Percentiles rank a stretch among this genome's conserved stretches.
phyloP scores from a whole-genome alignment of 441 rosid species.

The Omphalea diandra region DNA sequence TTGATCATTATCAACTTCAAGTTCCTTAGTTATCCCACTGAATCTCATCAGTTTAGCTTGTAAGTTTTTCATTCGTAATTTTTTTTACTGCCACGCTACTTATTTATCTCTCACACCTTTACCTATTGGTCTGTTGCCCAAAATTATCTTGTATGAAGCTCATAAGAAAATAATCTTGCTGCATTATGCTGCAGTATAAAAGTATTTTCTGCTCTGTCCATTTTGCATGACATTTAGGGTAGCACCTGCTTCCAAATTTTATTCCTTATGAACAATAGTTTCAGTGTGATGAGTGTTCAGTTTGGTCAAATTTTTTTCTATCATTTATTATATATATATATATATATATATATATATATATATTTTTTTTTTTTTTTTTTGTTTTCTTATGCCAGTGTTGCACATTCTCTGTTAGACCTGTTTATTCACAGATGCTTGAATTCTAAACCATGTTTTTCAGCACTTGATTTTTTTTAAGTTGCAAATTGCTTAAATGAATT shows the following conservation, averaged over 20 bases:
- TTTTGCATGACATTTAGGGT: not conserved
- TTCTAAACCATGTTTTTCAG: not conserved
- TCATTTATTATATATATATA: too few relatives aligned
- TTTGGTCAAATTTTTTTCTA: not conserved
- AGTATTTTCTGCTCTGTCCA: not conserved
- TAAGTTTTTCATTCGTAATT: not conserved
- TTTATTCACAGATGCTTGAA: not conserved
- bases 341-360: too few relatives aligned
- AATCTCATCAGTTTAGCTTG: not conserved
- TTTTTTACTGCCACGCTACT: not conserved
- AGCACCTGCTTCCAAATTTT: not conserved
- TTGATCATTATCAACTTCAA: not conserved
- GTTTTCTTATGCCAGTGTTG: not conserved
- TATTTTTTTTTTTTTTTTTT: not conserved
- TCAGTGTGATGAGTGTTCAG: not conserved
- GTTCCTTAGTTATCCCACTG: not conserved
- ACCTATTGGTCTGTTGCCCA: constrained; percentile 4
- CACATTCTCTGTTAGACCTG: not conserved
- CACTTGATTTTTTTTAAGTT: not conserved
- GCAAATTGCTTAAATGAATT: not conserved
- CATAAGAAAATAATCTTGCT: not conserved
- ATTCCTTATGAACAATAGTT: not conserved
- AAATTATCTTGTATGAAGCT: not conserved
- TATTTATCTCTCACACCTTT: not conserved
- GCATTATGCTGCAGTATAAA: not conserved